Evolutionary conservation across 768 basidiomycete species (phyloP).

Genomic region (Kwoniella sp.): DNA sequence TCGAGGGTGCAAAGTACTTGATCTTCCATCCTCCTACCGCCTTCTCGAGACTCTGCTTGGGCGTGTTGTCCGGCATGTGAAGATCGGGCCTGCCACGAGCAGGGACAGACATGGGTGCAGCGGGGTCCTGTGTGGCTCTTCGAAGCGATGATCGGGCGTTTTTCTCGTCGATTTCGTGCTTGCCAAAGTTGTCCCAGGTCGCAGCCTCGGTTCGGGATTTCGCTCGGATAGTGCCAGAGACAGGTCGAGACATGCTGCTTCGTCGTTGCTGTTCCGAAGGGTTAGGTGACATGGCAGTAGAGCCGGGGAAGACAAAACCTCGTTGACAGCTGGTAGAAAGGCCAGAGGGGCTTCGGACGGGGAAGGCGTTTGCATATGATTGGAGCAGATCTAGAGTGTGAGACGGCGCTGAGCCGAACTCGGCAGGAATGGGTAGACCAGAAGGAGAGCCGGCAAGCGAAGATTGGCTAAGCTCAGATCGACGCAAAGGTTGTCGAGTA

Average conservation of each 20-base stretch:
- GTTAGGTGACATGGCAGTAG: conserved; percentile 20
- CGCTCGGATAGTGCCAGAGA: conserved; percentile 39
- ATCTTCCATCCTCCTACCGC: conserved; percentile 39
- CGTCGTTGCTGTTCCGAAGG: conserved; percentile 18
- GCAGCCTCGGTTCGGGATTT: conserved; percentile 29
- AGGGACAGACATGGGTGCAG: conserved; percentile 12
- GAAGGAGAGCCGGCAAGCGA: conserved; percentile 32
- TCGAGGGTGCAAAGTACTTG: conserved; percentile 26
- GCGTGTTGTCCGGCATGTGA: conserved; percentile 26
- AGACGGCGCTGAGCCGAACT: conserved; percentile 42
- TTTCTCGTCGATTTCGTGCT: conserved; percentile 25
- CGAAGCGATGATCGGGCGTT: conserved; percentile 19
- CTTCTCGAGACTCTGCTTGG: conserved; percentile 40
- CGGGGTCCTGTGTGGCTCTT: conserved; percentile 1
- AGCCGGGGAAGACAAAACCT: conserved; percentile 33
- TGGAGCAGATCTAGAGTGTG: conserved; percentile 42
- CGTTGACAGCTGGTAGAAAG: conserved; percentile 32
- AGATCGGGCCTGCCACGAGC: conserved; percentile 3
- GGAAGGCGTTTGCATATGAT: conserved; percentile 42
- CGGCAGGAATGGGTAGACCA: conserved; percentile 24
- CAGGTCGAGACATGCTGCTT: conserved; percentile 24
- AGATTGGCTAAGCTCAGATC: conserved; percentile 44
- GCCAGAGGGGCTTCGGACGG: conserved; percentile 28
- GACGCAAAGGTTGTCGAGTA: conserved; percentile 23
- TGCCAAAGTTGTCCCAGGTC: conserved; percentile 45